Evolutionary conservation across 768 basidiomycete genomes (phyloP), one percentile per base, ranked within the genome.

Genomic region (Amanita rubescens): DNA sequence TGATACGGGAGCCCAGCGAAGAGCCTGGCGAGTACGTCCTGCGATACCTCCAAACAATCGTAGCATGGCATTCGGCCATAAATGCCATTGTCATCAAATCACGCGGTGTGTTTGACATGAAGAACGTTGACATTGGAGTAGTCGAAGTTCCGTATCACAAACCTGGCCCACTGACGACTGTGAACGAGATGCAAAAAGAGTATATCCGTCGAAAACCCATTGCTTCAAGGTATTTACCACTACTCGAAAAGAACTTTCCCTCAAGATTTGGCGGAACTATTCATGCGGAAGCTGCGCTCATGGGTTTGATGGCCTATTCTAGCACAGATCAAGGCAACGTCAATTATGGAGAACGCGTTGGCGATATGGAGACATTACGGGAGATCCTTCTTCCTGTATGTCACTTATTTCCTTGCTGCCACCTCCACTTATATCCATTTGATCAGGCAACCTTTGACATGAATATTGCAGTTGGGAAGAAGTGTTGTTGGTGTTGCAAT

Each of bases 401-500:
- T 12, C n/a, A 14, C n/a, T 17, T 37, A 11, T 37, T 37, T 37
- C 3, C 27, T 37, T 17, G 3, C 35, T 17, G 12, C 12, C 5
- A 37, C n/a, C 11, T 34, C 11, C n/a, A 43, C 10, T 43, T 6
- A 43, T 20, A 17, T 43, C 5, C 5, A 2, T 10, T 12, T 11
- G 17, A 43, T 19, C 12, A 43, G 42, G 14, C 42, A 24, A 20
- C 42, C 10, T 7, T 20, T 43, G 42, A 43, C 5, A 43, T n/a
- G 47, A n/a, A 17, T 10, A 49, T 33, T 30, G 47, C 30, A 6
- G 27, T 37, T n/a, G 47, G 25, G 34, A 37, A 32, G 34, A 49
- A 37, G 47, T 37, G 47, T 49, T 43, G 54, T 34, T 39, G 35
- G 44, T 43, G 22, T 20, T 43, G 42, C 22, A 12, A 43, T 43